Evolutionary conservation across 2,329 filamentous ascomycete genomes (phyloP).

Genomic region (Ceratocystis cubensis): DNA sequence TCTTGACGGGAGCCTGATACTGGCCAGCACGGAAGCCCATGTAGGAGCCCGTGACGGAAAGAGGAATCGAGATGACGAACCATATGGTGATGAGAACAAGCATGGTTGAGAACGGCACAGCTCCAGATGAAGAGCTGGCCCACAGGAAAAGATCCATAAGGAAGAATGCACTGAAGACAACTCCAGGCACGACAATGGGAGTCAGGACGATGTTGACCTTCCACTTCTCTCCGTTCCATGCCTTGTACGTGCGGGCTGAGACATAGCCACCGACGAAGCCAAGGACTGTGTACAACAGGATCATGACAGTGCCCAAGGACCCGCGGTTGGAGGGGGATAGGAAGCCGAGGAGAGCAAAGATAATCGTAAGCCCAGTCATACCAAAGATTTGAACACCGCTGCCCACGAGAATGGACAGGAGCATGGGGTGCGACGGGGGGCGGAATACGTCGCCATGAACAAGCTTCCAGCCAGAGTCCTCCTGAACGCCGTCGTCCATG

Average conservation of each 20-base stretch:
- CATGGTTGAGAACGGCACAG: conserved; percentile 95
- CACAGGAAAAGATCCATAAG: conserved; percentile 91
- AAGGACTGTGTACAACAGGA: conserved; percentile 85
- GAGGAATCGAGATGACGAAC: conserved; percentile 90
- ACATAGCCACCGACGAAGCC: conserved; percentile 87
- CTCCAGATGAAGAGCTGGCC: conserved; percentile 82
- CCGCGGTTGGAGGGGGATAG: conserved; percentile 92
- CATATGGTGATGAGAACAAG: conserved; percentile 83
- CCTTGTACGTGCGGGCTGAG: conserved; percentile 85
- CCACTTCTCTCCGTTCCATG: conserved; percentile 84
- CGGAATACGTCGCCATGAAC: conserved; percentile 97
- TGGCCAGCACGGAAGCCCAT: conserved; percentile 67
- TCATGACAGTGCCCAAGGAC: conserved; percentile 82
- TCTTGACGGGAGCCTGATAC: conserved; percentile 71
- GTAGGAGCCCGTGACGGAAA: conserved; percentile 86
- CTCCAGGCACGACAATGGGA: conserved; percentile 68
- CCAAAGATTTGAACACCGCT: conserved; percentile 95
- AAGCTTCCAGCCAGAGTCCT: conserved; percentile 97
- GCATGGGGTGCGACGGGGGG: conserved; percentile 65
- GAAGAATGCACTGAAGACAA: conserved; percentile 84
- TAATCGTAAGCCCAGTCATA: conserved; percentile 91
- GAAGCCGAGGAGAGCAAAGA: conserved; percentile 86
- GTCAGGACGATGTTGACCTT: conserved; percentile 87
- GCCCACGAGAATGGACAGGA: conserved; percentile 77
- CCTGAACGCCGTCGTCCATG: conserved; percentile 82